These are phyloP conservation scores for Phalaenopsis equestris DNA, from an alignment of 106 monocot genomes.

Conservation along the genomic window DNA sequence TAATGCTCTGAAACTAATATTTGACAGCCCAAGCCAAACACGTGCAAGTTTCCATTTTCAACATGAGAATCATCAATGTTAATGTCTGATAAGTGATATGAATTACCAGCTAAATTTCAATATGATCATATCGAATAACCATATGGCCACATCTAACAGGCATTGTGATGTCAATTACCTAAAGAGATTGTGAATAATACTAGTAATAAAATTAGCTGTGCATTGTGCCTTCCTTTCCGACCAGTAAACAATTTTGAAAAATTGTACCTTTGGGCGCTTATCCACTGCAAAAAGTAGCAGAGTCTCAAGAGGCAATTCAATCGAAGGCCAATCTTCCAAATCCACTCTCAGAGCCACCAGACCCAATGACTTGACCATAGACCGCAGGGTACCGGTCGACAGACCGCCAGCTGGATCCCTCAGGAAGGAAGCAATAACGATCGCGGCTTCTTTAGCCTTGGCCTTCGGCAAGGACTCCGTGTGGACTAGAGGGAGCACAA, in stretches of 20 bases:
- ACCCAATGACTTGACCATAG: constrained; percentile 68
- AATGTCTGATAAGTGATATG: not conserved
- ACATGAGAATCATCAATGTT: not conserved
- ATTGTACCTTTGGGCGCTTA: constrained; percentile 73
- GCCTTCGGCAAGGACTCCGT: constrained; percentile 16
- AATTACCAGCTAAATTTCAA: too few species aligned
- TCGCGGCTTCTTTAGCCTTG: constrained; percentile 48
- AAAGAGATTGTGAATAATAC: not conserved
- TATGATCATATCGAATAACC: not conserved
- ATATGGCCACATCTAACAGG: not conserved
- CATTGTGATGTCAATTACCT: not conserved
- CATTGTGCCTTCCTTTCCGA: not conserved
- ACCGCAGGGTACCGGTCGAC: constrained; percentile 50
- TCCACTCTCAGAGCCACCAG: constrained; percentile 37
- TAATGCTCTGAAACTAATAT: not conserved
- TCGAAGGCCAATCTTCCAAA: constrained; percentile 62
- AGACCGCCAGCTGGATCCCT: not conserved
- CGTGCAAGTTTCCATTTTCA: not conserved
- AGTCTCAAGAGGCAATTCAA: constrained; percentile 35
- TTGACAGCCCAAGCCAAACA: not conserved
- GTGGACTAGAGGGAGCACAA: constrained; percentile 34
- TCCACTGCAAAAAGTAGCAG: constrained; percentile 59
- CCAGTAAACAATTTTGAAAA: not conserved
- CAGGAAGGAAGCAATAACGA: constrained; percentile 19
- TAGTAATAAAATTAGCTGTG: not conserved